Base-by-base conservation (phyloP, 1,139 yeast genomes). In the Saccharomycopsis crataegensis region DNA sequence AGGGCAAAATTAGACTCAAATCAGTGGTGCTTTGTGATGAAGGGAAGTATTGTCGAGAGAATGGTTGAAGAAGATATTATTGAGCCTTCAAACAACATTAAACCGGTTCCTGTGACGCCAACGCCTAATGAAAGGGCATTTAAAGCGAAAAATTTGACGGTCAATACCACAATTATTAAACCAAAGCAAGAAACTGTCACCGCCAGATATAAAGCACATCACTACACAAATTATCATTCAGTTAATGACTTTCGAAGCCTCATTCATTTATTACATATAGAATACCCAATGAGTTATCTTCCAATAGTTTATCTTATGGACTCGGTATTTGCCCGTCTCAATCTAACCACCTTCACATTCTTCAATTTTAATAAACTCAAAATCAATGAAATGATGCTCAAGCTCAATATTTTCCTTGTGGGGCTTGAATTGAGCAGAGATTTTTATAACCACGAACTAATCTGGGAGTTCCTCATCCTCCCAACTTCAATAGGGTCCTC, bases 351-450 rank as follows among this genome's bases (percentile, higher is more conserved):
- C 8, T 52, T 52, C 47, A 40, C 56, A 3, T 52, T 42, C n/a
- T 52, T 57, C n/a, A 64, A 66, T 36, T 68, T 68, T 33, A 70
- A 65, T 53, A 71, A 71, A 54, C 48, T 70, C 14, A 68, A 67
- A 45, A 54, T 71, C 32, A 80, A 82, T 57, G 71, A 79, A 43
- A 64, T 79, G 37, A 70, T 80, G 48, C 75, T 74, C 42, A 69
- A 70, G 43, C 62, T 83, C 50, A 82, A 81, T 57, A 60, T 72
- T 8, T 72, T 79, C 51, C 65, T 83, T 31, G 68, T 71, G 41
- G 66, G 74, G 11, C 60, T 81, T 37, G 61, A 68, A 3, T 62
- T 62, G 17, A 61, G 65, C 16, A 72, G 67, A 51, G 70, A 73
- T 11, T 62, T 69, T 56, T 54, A 64, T 12, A 58, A 63, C 28